Conservation (phyloP, 345 rosid species). For the Pseudoturritis turrita region DNA sequence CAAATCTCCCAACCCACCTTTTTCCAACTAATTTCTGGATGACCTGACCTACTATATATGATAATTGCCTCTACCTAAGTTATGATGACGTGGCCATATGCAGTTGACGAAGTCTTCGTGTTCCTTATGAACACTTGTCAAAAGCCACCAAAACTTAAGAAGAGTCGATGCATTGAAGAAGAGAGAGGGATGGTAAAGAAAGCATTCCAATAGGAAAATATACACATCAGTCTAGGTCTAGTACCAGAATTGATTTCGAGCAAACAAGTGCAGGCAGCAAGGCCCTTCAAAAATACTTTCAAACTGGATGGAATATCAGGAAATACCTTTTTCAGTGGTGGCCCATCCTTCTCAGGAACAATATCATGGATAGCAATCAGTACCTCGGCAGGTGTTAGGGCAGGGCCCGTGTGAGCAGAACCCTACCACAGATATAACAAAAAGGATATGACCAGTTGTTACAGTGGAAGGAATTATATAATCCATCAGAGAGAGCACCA, state of each 20-base stretch:
- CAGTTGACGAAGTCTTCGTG: no score
- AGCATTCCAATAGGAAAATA: background rate
- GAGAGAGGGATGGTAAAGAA: constrained; percentile 4
- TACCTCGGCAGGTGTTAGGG: constrained; percentile 95
- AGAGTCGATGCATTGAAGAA: no score
- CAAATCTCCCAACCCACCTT: background rate
- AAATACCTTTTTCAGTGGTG: constrained; percentile 75
- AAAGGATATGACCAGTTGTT: background rate
- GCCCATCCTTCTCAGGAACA: constrained; percentile 82
- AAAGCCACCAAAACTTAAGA: no score
- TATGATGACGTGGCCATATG: no score
- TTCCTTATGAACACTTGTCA: no score
- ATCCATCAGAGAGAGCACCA: background rate
- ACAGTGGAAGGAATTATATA: constrained; percentile 2
- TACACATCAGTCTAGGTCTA: background rate
- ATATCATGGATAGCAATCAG: constrained; percentile 91
- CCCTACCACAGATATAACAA: constrained; percentile 56
- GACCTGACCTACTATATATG: no score
- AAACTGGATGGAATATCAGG: constrained; percentile 6
- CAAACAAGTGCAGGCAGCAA: constrained; percentile 9
- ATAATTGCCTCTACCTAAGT: no score
- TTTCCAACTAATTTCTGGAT: background rate
- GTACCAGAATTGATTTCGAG: constrained; percentile 15
- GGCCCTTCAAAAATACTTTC: constrained; percentile 12
- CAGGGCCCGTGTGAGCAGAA: constrained; percentile 98